Conservation (phyloP, 2,329 filamentous ascomycete genomes). For the Calonectria pseudoreteaudii region DNA sequence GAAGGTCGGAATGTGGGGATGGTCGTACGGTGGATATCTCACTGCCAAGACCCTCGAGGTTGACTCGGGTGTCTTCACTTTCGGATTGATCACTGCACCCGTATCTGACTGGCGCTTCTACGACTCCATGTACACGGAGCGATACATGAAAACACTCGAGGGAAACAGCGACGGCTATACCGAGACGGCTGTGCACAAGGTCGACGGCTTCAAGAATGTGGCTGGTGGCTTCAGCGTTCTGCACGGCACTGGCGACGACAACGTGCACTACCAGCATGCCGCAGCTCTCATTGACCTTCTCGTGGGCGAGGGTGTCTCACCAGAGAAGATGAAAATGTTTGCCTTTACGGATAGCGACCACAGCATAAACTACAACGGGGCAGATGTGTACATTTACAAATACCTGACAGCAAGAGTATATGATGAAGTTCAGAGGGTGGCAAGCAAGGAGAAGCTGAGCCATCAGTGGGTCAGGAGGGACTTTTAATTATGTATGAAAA, state of each 20-base stretch:
- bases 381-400: constrained; percentile 68
- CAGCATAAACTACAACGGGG: constrained; percentile 68
- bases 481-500: background rate
- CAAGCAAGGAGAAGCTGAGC: constrained; percentile 44
- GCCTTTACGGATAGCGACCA: constrained; percentile 76
- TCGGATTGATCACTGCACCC: constrained; percentile 73
- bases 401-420: constrained; percentile 71
- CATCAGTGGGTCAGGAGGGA: constrained; percentile 51
- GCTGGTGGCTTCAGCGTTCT: constrained; percentile 71
- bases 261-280: constrained; percentile 77
- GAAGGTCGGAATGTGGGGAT: constrained; percentile 76
- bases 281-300: constrained; percentile 72
- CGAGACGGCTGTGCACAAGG: constrained; percentile 67
- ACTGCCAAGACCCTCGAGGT: constrained; percentile 74
- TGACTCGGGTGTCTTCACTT: constrained; percentile 69
- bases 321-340: constrained; percentile 71
- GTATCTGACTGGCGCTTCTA: constrained; percentile 79
- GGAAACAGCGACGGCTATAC: constrained; percentile 71
- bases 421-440: constrained; percentile 68
- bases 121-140: constrained; percentile 78
- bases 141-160: constrained; percentile 75
- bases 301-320: constrained; percentile 68
- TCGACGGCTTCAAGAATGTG: constrained; percentile 71
- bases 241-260: constrained; percentile 77
- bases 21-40: constrained; percentile 77